Conservation (phyloP, 306 rosid genomes). For the Glycyrrhiza uralensis region DNA sequence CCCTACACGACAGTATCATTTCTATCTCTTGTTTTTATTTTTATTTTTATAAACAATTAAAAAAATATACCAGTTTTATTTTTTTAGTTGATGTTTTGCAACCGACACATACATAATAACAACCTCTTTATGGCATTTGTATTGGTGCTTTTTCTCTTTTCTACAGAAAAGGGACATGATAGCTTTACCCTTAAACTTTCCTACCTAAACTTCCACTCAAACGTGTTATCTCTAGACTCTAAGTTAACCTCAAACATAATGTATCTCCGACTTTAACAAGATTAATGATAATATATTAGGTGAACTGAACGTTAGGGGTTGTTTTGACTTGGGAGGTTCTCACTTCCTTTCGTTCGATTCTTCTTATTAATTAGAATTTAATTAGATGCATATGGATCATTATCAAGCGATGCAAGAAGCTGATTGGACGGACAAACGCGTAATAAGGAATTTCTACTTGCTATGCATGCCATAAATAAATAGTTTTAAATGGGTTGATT, state of each 20-base stretch:
- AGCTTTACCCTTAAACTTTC: constrained; percentile 21
- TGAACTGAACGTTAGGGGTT: background rate
- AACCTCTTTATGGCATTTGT: constrained; percentile 12
- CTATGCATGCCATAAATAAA: too few relatives aligned
- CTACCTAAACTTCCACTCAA: constrained; percentile 41
- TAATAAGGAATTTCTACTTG: too few relatives aligned
- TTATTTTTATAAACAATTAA: too few relatives aligned
- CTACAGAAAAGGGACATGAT: background rate
- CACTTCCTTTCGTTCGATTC: background rate
- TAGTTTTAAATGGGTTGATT: too few relatives aligned
- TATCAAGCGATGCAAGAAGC: too few relatives aligned
- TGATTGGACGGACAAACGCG: too few relatives aligned
- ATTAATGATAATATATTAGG: constrained; percentile 11
- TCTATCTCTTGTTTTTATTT: too few relatives aligned
- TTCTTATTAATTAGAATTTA: too few relatives aligned
- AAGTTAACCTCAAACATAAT: constrained; percentile 7
- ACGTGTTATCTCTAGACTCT: background rate
- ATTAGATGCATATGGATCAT: background rate
- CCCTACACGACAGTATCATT: constrained; percentile 15
- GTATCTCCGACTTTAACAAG: background rate
- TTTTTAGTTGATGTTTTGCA: too few relatives aligned
- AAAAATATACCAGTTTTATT: too few relatives aligned
- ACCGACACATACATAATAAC: background rate
- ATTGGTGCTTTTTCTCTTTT: constrained; percentile 23
- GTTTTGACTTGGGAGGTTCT: background rate